Conservation (phyloP, 129 eudicot genomes). For the Smallanthus sonchifolius region DNA sequence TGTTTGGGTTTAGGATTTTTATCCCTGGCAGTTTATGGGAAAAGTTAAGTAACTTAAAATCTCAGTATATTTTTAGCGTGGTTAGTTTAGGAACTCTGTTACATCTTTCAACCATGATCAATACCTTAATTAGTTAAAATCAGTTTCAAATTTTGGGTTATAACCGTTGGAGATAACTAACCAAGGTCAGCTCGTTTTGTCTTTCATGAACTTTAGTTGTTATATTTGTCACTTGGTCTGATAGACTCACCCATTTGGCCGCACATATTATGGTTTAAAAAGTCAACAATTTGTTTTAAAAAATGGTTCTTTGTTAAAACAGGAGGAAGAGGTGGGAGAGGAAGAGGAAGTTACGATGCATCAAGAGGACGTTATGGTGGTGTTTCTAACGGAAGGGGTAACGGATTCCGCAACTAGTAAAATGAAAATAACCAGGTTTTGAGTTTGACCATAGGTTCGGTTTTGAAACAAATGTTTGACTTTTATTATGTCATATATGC, state of each 20-base stretch:
- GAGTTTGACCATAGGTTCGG: constrained; percentile 11
- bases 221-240: neutral
- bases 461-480: constrained; percentile 19
- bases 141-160: neutral
- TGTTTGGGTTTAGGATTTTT: neutral
- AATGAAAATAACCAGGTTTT: neutral
- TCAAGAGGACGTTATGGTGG: constrained; percentile 55
- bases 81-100: too few species aligned
- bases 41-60: neutral
- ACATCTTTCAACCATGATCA: too few species aligned
- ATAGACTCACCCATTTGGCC: neutral
- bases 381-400: constrained; percentile 35
- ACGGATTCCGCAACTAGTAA: constrained; percentile 42
- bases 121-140: too few species aligned
- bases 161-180: neutral
- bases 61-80: neutral
- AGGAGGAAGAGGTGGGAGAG: constrained; percentile 86
- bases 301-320: constrained; percentile 18
- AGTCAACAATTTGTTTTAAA: neutral
- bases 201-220: neutral
- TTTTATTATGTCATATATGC: constrained; percentile 3
- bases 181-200: neutral
- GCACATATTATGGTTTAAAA: neutral
- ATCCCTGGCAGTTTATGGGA: neutral
- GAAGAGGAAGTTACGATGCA: constrained; percentile 54